Percentiles rank a stretch among this genome's conserved stretches.
Evolutionary conservation across 257 asterid genomes (phyloP).

Genomic region (Salvia splendens): DNA sequence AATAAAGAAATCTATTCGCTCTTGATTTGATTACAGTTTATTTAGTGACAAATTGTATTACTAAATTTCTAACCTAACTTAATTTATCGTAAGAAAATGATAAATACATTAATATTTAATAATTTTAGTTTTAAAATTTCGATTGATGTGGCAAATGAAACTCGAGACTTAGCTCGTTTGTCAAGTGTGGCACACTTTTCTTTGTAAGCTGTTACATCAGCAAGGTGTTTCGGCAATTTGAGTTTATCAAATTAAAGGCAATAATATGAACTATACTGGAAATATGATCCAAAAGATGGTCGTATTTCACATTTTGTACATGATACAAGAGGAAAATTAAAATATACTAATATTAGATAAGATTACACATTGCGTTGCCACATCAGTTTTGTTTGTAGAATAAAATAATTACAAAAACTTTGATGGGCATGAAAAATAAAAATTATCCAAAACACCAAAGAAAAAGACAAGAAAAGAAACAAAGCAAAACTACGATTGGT

Average conservation of each 20-base stretch:
- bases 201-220: too few species aligned
- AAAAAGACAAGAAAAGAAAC: neutral
- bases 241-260: neutral
- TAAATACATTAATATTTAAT: too few species aligned
- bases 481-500: neutral
- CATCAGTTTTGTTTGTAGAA: neutral
- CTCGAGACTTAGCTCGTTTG: too few species aligned
- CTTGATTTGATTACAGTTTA: too few species aligned
- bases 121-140: too few species aligned
- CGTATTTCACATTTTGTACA: neutral
- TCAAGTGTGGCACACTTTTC: too few species aligned
- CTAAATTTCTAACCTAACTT: too few species aligned
- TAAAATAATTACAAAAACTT: constrained; percentile 13
- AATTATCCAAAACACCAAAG: neutral
- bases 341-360: neutral
- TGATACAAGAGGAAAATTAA: neutral
- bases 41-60: too few species aligned
- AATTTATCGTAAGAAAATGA: too few species aligned
- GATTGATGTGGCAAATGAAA: too few species aligned
- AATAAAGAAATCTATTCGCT: too few species aligned
- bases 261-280: neutral
- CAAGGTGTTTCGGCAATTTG: too few species aligned
- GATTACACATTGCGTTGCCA: neutral
- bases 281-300: neutral
- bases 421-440: neutral